Conservation (phyloP, 148 eudicot species). For the Cornus florida region DNA sequence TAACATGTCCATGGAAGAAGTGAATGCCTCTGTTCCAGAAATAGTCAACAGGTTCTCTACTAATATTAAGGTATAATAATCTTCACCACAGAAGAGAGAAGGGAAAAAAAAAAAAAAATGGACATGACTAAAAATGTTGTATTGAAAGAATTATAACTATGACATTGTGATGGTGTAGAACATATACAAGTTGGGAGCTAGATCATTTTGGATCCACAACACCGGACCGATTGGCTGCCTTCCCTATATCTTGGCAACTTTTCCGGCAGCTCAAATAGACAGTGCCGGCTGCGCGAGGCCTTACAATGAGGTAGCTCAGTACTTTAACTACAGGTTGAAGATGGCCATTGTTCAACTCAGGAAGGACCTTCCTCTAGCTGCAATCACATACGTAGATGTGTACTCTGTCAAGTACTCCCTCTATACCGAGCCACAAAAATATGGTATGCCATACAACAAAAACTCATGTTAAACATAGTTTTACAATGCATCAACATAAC, state of each 20-base stretch:
- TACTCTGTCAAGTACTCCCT: conserved; percentile 17
- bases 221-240: conserved; percentile 23
- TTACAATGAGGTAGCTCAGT: conserved; percentile 18
- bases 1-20: conserved; percentile 27
- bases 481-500: neutral
- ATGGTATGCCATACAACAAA: conserved; percentile 6
- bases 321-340: conserved; percentile 17
- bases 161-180: neutral
- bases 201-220: conserved; percentile 28
- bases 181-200: conserved; percentile 12
- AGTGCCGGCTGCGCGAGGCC: conserved; percentile 15
- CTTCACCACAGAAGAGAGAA: no score
- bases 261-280: conserved; percentile 3
- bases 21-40: conserved; percentile 37
- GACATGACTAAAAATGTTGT: no score
- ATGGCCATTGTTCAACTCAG: conserved; percentile 11
- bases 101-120: no score
- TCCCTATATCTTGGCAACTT: conserved; percentile 5
- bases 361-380: conserved; percentile 14
- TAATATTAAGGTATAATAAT: conserved; percentile 27
- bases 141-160: neutral
- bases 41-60: conserved; percentile 28
- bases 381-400: conserved; percentile 22
- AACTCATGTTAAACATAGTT: neutral
- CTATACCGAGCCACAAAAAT: conserved; percentile 3